phyloP scores from a whole-genome alignment of 306 rosid genomes.

The Mimosa bimucronata region DNA sequence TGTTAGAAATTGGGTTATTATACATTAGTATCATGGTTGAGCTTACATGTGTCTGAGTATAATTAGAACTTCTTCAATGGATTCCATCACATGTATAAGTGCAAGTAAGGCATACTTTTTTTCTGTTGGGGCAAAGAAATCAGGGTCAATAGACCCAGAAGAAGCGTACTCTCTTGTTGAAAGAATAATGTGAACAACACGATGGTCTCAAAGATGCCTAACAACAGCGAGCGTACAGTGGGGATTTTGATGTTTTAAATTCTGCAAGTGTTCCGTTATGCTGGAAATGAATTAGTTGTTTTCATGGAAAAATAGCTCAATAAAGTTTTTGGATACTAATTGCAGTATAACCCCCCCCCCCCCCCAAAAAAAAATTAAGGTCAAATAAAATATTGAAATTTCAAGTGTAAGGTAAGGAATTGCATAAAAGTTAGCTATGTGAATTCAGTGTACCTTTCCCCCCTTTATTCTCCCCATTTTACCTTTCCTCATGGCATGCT shows the following conservation, averaged over 20 bases:
- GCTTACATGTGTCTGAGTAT: neutral
- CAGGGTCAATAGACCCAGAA: neutral
- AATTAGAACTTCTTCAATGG: conserved; percentile 20
- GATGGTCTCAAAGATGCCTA: neutral
- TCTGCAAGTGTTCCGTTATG: neutral
- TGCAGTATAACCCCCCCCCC: neutral
- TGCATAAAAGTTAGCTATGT: conserved; percentile 8
- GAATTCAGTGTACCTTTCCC: neutral
- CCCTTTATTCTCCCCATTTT: neutral
- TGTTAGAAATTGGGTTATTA: conserved; percentile 11
- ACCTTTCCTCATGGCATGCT: conserved; percentile 5
- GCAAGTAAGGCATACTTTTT: neutral
- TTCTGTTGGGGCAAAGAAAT: neutral
- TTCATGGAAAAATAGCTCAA: conserved; percentile 3
- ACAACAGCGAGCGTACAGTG: neutral
- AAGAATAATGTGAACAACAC: neutral
- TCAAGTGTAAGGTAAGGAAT: neutral
- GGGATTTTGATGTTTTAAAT: conserved; percentile 8
- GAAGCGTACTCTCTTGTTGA: neutral
- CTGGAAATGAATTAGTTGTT: conserved; percentile 21
- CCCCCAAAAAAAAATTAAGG: neutral
- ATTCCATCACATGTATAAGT: conserved; percentile 16
- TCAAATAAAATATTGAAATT: conserved; percentile 17
- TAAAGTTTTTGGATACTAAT: conserved; percentile 1
- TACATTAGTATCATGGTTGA: conserved; percentile 7